Percentiles rank a stretch among this genome's conserved stretches.
Evolutionary conservation across 345 rosid species (phyloP).

Genomic region (Eucalyptus shirleyi): DNA sequence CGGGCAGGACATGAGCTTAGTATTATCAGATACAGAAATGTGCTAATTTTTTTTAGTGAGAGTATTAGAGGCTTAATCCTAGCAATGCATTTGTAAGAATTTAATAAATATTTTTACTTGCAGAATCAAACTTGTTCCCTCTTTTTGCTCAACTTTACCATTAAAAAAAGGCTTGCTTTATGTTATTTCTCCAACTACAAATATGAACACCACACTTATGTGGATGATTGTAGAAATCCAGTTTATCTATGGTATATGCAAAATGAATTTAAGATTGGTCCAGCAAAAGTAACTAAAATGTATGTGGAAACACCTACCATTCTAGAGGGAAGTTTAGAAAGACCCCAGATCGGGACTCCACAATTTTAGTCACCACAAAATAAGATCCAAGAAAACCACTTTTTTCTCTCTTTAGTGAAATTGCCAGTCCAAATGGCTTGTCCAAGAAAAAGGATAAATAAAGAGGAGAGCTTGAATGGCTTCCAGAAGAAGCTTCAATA

Average conservation of each 20-base stretch:
- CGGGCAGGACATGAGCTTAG: too few species aligned
- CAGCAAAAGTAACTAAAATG: background rate
- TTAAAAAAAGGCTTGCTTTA: background rate
- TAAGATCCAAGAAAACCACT: background rate
- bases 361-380: background rate
- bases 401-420: background rate
- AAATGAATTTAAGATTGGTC: background rate
- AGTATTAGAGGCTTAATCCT: too few species aligned
- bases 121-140: background rate
- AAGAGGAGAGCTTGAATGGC: background rate
- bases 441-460: too few species aligned
- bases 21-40: too few species aligned
- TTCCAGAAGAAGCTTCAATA: background rate
- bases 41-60: too few species aligned
- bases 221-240: background rate
- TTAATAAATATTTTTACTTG: too few species aligned
- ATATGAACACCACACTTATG: background rate
- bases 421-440: background rate
- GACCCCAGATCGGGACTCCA: background rate
- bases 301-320: background rate
- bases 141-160: background rate
- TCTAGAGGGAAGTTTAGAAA: background rate
- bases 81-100: too few species aligned
- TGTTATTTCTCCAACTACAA: background rate
- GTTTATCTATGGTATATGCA: background rate